Percentiles rank a stretch among this genome's conserved stretches.
These are phyloP conservation scores for Mycena galericulata DNA, from an alignment of 768 basidiomycete genomes.

Conservation along the genomic window DNA sequence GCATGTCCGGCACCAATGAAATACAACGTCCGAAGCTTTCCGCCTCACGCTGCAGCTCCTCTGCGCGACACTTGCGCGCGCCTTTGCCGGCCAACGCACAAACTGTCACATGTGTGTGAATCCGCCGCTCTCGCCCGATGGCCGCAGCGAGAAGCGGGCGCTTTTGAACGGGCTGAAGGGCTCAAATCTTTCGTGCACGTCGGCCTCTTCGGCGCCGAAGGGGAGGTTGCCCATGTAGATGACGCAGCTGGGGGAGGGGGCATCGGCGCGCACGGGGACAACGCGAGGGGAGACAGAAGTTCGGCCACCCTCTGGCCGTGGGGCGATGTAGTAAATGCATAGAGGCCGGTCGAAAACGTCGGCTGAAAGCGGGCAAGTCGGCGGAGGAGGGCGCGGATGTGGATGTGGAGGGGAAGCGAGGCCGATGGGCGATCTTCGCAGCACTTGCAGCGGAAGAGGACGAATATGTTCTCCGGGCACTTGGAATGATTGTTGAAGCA, in stretches of 20 bases:
- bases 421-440: too few species aligned
- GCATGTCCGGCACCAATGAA: too few species aligned
- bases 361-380: too few species aligned
- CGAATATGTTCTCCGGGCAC: too few species aligned
- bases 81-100: too few species aligned
- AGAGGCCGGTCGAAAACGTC: constrained; percentile 25
- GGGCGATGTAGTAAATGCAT: constrained; percentile 41
- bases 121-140: constrained; percentile 55
- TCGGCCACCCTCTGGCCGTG: neutral
- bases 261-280: neutral
- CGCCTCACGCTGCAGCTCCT: too few species aligned
- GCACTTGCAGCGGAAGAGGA: too few species aligned
- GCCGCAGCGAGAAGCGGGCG: constrained; percentile 49
- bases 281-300: neutral
- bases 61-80: too few species aligned
- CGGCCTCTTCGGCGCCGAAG: constrained; percentile 54
- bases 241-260: constrained; percentile 49
- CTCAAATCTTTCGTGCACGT: constrained; percentile 55
- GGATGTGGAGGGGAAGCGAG: too few species aligned
- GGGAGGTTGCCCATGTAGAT: constrained; percentile 68
- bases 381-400: too few species aligned
- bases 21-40: too few species aligned
- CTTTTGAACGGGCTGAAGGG: constrained; percentile 55
- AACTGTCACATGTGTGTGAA: constrained; percentile 63
- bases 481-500: too few species aligned